Conservation (phyloP, 176 grass and related monocot species). For the Lolium perenne region DNA sequence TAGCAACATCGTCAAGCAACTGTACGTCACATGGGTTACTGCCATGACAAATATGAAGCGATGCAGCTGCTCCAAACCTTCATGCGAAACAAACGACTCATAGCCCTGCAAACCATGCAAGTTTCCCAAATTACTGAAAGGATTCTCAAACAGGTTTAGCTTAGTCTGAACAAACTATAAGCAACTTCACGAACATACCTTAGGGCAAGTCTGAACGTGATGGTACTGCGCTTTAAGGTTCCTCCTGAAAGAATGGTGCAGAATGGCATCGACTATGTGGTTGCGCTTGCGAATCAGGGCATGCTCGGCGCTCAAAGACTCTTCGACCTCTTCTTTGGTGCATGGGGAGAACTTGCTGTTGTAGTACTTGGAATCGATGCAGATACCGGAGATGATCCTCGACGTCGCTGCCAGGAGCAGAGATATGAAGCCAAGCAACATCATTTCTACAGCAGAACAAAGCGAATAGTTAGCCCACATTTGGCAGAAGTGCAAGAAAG, state of each 20-base stretch:
- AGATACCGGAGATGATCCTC: slow-evolving; percentile 84
- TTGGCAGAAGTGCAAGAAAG: background rate
- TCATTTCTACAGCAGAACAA: slow-evolving; percentile 67
- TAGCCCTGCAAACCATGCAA: slow-evolving; percentile 64
- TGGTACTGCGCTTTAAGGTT: slow-evolving; percentile 53
- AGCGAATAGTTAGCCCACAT: background rate
- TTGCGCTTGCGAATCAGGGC: slow-evolving; percentile 29
- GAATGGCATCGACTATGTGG: slow-evolving; percentile 50
- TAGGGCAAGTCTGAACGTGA: slow-evolving; percentile 48
- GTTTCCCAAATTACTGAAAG: slow-evolving; percentile 20
- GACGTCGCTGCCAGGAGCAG: slow-evolving; percentile 85
- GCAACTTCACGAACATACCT: slow-evolving; percentile 51
- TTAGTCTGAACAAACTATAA: background rate
- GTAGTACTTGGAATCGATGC: slow-evolving; percentile 89
- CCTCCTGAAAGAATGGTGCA: slow-evolving; percentile 62
- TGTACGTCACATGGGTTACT: slow-evolving; percentile 92
- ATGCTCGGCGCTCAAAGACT: slow-evolving; percentile 48
- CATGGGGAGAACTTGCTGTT: slow-evolving; percentile 82
- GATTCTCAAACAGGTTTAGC: background rate
- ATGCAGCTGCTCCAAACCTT: slow-evolving; percentile 94
- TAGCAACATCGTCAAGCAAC: slow-evolving; percentile 93
- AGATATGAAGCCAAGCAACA: slow-evolving; percentile 97
- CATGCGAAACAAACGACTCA: slow-evolving; percentile 92
- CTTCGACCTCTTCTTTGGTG: slow-evolving; percentile 70
- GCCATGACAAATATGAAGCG: slow-evolving; percentile 99